Conservation (phyloP, 2,329 filamentous ascomycete genomes). For the Sarocladium oryzae region DNA sequence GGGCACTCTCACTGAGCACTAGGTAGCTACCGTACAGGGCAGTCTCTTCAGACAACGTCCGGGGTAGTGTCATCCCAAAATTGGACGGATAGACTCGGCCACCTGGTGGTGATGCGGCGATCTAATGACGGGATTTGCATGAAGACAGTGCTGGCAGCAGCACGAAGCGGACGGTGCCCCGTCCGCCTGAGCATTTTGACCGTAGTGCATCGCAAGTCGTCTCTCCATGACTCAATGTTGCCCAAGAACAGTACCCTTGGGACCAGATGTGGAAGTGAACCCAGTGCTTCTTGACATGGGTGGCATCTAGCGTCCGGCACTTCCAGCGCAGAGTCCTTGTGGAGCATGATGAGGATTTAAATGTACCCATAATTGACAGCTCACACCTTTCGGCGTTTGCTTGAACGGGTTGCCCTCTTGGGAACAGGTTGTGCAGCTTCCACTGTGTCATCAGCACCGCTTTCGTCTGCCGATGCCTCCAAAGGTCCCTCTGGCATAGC, state of each 20-base stretch:
- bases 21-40: too few relatives aligned
- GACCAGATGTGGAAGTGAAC: too few relatives aligned
- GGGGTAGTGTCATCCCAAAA: background rate
- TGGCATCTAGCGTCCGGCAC: background rate
- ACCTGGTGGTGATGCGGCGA: background rate
- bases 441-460: conserved; percentile 31
- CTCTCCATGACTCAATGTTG: too few relatives aligned
- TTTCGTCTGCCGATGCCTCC: conserved; percentile 19
- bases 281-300: background rate
- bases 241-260: too few relatives aligned
- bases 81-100: background rate
- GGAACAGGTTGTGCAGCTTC: conserved; percentile 17
- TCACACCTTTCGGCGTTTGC: conserved; percentile 14
- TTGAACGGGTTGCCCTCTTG: conserved; percentile 11
- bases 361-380: conserved; percentile 1
- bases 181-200: too few relatives aligned
- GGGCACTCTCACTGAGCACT: too few relatives aligned
- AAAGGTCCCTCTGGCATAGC: conserved; percentile 36
- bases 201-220: too few relatives aligned
- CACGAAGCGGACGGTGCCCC: too few relatives aligned
- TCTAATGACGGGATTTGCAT: too few relatives aligned
- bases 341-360: background rate
- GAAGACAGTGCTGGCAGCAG: too few relatives aligned
- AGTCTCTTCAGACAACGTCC: background rate
- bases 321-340: background rate